phyloP scores from a whole-genome alignment of 352 stramenopile genomes.

The Pythium phragmiticola region DNA sequence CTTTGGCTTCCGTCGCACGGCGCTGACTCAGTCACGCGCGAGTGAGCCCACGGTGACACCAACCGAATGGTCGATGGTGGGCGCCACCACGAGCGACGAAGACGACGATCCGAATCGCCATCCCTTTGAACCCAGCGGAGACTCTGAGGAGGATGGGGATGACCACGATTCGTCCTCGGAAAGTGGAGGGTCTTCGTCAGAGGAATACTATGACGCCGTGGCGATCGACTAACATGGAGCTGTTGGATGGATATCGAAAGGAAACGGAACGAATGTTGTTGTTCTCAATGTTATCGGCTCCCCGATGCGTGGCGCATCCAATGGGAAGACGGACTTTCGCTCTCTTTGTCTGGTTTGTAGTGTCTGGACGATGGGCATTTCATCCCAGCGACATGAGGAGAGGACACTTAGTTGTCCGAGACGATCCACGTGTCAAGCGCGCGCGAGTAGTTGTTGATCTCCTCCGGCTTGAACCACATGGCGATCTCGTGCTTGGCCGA shows the following conservation, averaged over 20 bases:
- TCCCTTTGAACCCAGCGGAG: not conserved
- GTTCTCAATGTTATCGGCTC: too few species aligned
- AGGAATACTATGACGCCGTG: not conserved
- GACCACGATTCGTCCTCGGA: constrained; percentile 11
- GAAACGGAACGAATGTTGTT: not conserved
- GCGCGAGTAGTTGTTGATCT: constrained; percentile 91
- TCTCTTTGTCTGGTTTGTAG: not conserved
- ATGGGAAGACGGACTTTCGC: too few species aligned
- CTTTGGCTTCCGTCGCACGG: constrained; percentile 65
- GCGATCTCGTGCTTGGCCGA: constrained; percentile 91
- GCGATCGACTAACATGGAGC: not conserved
- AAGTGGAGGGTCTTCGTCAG: not conserved
- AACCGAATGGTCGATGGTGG: constrained; percentile 10
- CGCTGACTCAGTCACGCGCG: constrained; percentile 43
- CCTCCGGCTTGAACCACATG: constrained; percentile 93
- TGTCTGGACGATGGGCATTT: not conserved
- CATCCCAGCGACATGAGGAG: not conserved
- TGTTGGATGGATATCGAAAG: not conserved
- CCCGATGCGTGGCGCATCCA: not conserved
- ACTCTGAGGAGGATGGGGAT: not conserved
- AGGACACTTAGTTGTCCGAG: constrained; percentile 74
- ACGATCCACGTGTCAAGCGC: constrained; percentile 88
- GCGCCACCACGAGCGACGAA: constrained; percentile 4
- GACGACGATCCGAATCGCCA: not conserved
- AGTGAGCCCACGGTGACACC: not conserved